phyloP scores from a whole-genome alignment of 306 rosid species.

The Ammopiptanthus mongolicus region DNA sequence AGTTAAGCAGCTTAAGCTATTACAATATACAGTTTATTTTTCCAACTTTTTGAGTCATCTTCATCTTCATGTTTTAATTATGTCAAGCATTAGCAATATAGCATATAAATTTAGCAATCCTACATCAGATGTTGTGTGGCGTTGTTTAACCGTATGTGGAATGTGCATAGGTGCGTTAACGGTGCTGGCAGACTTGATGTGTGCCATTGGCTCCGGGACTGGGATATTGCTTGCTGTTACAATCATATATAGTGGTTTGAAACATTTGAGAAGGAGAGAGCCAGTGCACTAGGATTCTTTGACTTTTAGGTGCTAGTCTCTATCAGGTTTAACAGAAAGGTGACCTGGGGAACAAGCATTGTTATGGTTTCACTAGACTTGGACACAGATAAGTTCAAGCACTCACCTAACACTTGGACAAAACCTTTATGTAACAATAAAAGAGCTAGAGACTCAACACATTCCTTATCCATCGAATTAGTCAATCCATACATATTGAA shows the following conservation, averaged over 20 bases:
- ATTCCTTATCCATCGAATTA: background rate
- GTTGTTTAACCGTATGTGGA: too few species aligned
- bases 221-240: conserved; percentile 69
- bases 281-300: conserved; percentile 68
- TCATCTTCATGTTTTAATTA: too few species aligned
- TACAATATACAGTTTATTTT: too few species aligned
- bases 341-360: too few species aligned
- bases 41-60: too few species aligned
- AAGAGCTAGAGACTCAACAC: background rate
- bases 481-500: background rate
- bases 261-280: conserved; percentile 68
- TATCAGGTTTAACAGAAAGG: too few species aligned
- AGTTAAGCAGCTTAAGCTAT: conserved; percentile 63
- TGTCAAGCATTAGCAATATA: too few species aligned
- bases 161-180: too few species aligned
- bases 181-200: too few species aligned
- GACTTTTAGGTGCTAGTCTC: conserved; percentile 33
- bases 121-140: too few species aligned
- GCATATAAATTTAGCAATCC: too few species aligned
- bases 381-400: background rate
- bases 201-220: conserved; percentile 68
- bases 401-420: background rate
- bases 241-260: conserved; percentile 57
- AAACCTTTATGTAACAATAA: background rate
- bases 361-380: too few species aligned